phyloP scores from a whole-genome alignment of 768 basidiomycete genomes.

The Lactarius sanguifluus region DNA sequence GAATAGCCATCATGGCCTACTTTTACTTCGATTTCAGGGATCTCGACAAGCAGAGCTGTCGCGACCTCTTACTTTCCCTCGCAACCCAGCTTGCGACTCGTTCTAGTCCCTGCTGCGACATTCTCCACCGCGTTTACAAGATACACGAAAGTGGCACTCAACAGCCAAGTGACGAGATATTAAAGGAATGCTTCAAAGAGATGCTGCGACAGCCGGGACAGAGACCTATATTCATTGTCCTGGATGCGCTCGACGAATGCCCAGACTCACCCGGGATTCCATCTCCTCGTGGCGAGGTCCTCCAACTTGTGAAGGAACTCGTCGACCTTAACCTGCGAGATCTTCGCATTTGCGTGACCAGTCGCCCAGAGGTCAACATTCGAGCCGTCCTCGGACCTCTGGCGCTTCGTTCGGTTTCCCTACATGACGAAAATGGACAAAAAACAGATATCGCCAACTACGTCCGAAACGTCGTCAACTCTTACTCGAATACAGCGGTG shows the following conservation, averaged over 20 bases:
- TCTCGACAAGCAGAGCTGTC: no score
- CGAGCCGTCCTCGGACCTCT: background rate
- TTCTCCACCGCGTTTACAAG: background rate
- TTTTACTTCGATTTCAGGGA: no score
- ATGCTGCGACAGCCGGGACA: background rate
- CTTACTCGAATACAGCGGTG: background rate
- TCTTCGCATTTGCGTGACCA: background rate
- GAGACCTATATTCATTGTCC: background rate
- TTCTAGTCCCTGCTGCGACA: background rate
- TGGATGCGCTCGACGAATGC: background rate
- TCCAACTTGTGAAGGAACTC: background rate
- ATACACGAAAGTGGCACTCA: background rate
- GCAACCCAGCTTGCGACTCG: no score
- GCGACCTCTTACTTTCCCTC: no score
- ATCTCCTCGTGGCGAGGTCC: background rate
- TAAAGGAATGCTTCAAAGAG: background rate
- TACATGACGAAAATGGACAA: background rate
- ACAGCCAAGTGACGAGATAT: background rate
- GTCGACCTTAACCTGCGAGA: background rate
- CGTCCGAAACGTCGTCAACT: background rate
- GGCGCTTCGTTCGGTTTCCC: background rate
- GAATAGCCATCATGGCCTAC: no score
- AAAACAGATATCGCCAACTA: background rate
- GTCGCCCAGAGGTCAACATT: background rate
- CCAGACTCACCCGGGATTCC: background rate